These are phyloP conservation scores for Kalanchoe fedtschenkoi DNA, from an alignment of 164 flowering plant genomes.

Conservation along the genomic window DNA sequence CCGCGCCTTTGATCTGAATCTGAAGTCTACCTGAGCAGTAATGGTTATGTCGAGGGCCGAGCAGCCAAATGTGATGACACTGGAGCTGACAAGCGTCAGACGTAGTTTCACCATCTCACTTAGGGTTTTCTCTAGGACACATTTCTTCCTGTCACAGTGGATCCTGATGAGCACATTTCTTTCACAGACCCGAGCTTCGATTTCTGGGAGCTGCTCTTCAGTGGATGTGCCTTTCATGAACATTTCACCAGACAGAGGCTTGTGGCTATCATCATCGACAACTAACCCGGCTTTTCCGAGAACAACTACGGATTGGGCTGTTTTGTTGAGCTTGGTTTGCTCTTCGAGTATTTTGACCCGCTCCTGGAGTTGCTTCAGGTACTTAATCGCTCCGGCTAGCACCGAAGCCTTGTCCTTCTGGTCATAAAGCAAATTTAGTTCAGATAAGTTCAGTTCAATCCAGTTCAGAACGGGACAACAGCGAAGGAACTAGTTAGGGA, in stretches of 20 bases:
- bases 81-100: conserved; percentile 44
- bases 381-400: conserved; percentile 66
- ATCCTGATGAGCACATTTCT: conserved; percentile 59
- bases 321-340: conserved; percentile 31
- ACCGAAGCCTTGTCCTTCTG: conserved; percentile 94
- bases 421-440: neutral
- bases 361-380: conserved; percentile 73
- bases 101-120: conserved; percentile 60
- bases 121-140: conserved; percentile 40
- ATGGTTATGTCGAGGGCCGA: conserved; percentile 58
- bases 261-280: conserved; percentile 26
- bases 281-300: conserved; percentile 37
- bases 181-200: conserved; percentile 69
- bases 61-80: conserved; percentile 45
- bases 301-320: conserved; percentile 52
- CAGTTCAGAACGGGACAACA: too few species aligned
- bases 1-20: neutral
- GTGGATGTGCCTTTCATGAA: conserved; percentile 7
- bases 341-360: conserved; percentile 57
- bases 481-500: too few species aligned
- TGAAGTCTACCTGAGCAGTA: conserved; percentile 48
- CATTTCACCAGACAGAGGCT: conserved; percentile 32
- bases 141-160: conserved; percentile 67
- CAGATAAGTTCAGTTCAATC: neutral
- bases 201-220: conserved; percentile 54